Evolutionary conservation across 257 asterid genomes (phyloP).

Genomic region (Solanum raphanifolium): DNA sequence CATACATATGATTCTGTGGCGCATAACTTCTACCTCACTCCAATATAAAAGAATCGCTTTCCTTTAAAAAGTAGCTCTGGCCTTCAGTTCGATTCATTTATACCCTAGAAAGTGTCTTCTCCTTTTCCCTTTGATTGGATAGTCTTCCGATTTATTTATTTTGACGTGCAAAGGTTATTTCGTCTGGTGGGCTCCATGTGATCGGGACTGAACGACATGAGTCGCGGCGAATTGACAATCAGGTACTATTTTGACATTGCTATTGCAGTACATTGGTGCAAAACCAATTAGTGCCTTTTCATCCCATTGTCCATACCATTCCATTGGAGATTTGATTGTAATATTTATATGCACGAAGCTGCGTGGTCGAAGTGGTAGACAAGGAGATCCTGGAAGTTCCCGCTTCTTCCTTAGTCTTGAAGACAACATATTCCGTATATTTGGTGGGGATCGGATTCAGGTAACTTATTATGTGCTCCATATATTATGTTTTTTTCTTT

Average conservation of each 20-base stretch:
- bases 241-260: constrained; percentile 32
- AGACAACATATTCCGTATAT: constrained; percentile 93
- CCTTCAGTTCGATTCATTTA: not conserved
- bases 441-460: constrained; percentile 99
- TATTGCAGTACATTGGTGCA: not conserved
- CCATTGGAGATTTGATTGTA: not conserved
- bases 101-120: not conserved
- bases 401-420: constrained; percentile 98
- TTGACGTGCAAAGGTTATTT: constrained; percentile 48
- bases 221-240: constrained; percentile 98
- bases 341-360: constrained; percentile 29
- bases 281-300: not conserved
- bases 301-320: not conserved
- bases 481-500: not conserved
- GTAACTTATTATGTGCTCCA: constrained; percentile 16
- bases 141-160: not conserved
- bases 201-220: constrained; percentile 98
- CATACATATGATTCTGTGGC: not conserved
- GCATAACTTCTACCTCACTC: not conserved
- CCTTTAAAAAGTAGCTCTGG: not conserved
- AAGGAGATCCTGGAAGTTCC: constrained; percentile 99
- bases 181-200: constrained; percentile 96
- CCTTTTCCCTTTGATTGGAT: not conserved
- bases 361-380: constrained; percentile 99
- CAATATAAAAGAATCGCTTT: not conserved